A percentile compares a stretch with the other conserved stretches of the same genome.
These are phyloP conservation scores for Erigeron canadensis DNA, from an alignment of 129 eudicot genomes.

Conservation along the genomic window DNA sequence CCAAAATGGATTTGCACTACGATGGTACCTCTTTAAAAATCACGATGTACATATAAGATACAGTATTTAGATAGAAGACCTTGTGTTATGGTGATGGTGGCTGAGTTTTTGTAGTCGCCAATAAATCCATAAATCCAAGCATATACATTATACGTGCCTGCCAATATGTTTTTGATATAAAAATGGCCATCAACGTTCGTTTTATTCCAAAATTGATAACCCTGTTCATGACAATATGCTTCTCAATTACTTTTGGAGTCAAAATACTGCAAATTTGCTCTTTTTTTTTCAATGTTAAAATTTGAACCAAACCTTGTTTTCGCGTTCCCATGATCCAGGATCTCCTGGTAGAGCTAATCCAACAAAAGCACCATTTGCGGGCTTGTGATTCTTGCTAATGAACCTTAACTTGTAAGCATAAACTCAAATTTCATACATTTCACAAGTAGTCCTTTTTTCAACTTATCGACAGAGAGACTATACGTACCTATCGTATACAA, in stretches of 20 bases:
- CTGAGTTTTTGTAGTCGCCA: constrained; percentile 28
- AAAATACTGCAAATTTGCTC: background rate
- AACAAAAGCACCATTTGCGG: constrained; percentile 56
- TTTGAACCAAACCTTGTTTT: constrained; percentile 58
- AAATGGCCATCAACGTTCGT: constrained; percentile 60
- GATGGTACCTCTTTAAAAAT: background rate
- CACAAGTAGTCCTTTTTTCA: no score
- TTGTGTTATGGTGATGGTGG: constrained; percentile 32
- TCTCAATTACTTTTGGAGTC: background rate
- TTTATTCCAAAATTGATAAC: constrained; percentile 85
- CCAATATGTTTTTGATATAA: constrained; percentile 44
- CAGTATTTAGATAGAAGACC: constrained; percentile 44
- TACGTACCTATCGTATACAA: constrained; percentile 43
- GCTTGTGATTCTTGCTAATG: constrained; percentile 29
- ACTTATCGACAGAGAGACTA: background rate
- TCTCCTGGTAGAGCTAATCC: constrained; percentile 78
- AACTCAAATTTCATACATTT: background rate
- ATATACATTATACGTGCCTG: constrained; percentile 70
- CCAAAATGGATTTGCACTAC: no score
- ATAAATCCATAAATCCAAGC: constrained; percentile 70
- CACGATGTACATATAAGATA: background rate
- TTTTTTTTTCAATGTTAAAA: background rate
- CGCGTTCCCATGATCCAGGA: constrained; percentile 78
- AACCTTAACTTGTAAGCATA: constrained; percentile 33
- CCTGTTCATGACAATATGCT: constrained; percentile 33